Conservation (phyloP, 2,329 filamentous ascomycete genomes). For the Cercospora sp. region DNA sequence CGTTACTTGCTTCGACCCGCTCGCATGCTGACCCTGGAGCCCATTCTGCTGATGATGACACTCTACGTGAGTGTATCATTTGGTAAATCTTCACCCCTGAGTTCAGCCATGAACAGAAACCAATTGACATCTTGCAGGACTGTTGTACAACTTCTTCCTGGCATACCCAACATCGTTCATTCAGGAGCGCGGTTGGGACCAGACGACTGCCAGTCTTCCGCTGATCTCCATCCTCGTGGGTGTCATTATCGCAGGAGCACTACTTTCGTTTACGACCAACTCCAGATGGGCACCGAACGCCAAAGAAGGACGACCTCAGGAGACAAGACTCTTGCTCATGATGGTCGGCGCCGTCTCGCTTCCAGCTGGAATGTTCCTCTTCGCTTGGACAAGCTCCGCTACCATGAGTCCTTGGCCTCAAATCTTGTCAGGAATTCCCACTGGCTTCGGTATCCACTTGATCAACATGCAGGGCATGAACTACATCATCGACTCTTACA, state of each 20-base stretch:
- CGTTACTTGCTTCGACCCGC: constrained; percentile 46
- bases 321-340: constrained; percentile 47
- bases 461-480: constrained; percentile 43
- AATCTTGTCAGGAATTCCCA: constrained; percentile 36
- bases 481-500: constrained; percentile 60
- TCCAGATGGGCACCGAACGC: constrained; percentile 45
- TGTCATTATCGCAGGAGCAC: constrained; percentile 59
- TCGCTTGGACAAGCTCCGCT: constrained; percentile 39
- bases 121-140: constrained; percentile 32
- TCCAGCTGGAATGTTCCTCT: constrained; percentile 41
- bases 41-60: constrained; percentile 48
- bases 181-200: constrained; percentile 69
- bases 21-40: constrained; percentile 48
- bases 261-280: constrained; percentile 40
- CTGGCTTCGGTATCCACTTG: constrained; percentile 32
- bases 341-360: constrained; percentile 39
- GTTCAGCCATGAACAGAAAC: neutral
- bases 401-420: constrained; percentile 53
- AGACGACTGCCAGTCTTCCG: constrained; percentile 73
- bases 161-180: constrained; percentile 54
- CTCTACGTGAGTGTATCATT: constrained; percentile 27
- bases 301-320: constrained; percentile 42
- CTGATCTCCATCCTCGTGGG: constrained; percentile 72
- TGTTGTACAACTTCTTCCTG: constrained; percentile 36
- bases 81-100: constrained; percentile 39